Conservation (phyloP, 1,284 basidiomycete species). For the Microbotryum scabiosae region DNA sequence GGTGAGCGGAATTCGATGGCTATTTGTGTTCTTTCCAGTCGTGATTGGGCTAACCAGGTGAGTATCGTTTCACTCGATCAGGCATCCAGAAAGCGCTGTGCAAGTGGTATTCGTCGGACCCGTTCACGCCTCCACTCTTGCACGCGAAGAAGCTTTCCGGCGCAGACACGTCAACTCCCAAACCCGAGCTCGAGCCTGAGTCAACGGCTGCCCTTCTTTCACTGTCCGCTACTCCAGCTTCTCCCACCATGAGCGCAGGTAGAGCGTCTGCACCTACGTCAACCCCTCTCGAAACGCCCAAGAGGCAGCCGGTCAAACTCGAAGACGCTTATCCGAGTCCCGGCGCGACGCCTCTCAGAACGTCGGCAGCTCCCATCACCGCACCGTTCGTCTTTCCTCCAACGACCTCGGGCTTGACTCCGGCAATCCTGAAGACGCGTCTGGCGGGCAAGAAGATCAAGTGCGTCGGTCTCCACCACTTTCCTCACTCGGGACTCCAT, state of each 20-base stretch:
- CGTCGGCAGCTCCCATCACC: background rate
- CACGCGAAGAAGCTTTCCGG: conserved; percentile 20
- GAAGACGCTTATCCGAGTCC: conserved; percentile 18
- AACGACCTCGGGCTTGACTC: conserved; percentile 55
- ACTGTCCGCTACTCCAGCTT: background rate
- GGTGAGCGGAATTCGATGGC: conserved; percentile 69
- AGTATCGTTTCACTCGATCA: background rate
- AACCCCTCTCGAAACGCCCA: background rate
- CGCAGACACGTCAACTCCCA: background rate
- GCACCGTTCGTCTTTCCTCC: conserved; percentile 42
- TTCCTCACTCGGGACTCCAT: background rate
- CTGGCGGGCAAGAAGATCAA: conserved; percentile 72
- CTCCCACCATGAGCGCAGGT: too few species aligned
- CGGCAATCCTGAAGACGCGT: conserved; percentile 55
- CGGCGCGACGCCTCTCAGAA: background rate
- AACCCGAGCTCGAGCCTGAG: background rate
- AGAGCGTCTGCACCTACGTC: background rate
- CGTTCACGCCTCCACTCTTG: conserved; percentile 25
- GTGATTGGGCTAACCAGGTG: conserved; percentile 44
- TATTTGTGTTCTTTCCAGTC: conserved; percentile 46
- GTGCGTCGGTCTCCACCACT: conserved; percentile 44
- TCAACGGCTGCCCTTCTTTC: background rate
- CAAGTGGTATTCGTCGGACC: conserved; percentile 27
- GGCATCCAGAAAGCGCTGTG: conserved; percentile 29
- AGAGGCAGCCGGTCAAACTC: conserved; percentile 15